Evolutionary conservation across 2,329 filamentous ascomycete genomes (phyloP), one percentile per base, ranked within the genome.

Genomic region (Sporothrix brasiliensis): DNA sequence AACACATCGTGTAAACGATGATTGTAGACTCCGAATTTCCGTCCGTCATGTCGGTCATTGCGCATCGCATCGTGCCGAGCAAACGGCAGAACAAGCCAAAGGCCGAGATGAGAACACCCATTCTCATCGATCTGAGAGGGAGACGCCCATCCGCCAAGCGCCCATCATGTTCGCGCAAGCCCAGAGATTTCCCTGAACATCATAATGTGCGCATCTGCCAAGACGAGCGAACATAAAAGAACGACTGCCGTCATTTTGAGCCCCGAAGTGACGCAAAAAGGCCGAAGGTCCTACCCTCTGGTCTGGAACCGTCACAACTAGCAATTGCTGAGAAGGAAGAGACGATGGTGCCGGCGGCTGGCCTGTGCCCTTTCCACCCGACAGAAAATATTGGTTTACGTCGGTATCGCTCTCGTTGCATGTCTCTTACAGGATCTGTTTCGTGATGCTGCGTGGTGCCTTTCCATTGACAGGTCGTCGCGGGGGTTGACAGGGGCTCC

Each of bases 341-440:
- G 34, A 9, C 44, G 13, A 41, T 49, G 58, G 27, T 16, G 44
- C 10, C 7, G n/a, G 52, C 21, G 11, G 21, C 13, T 24, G 4
- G 52, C 16, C 19, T 21, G 7, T 49, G 60, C 27, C 16, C 19
- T 47, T 60, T 41, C 10, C 21, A 14, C 41, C 52, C 60, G 39
- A 52, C 52, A 30, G 44, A 14, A 60, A 2, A 21, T 27, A n/a
- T 24, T 24, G 34, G 30, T 66, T 67, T 49, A 41, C 49, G 34
- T 21, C 49, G 58, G 24, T 21, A 27, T 61, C 16, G 53, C 49
- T 41, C 41, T 67, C 73, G 74, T 73, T 75, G 71, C 72, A 74
- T 13, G 68, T 74, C 73, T 74, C 72, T 71, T 30, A 75, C 74
- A 72, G 44, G 24, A 52, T 66, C 68, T 61, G 73, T 74, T 75